phyloP scores from a whole-genome alignment of 345 rosid species.

The Rhodamnia rubescens region DNA sequence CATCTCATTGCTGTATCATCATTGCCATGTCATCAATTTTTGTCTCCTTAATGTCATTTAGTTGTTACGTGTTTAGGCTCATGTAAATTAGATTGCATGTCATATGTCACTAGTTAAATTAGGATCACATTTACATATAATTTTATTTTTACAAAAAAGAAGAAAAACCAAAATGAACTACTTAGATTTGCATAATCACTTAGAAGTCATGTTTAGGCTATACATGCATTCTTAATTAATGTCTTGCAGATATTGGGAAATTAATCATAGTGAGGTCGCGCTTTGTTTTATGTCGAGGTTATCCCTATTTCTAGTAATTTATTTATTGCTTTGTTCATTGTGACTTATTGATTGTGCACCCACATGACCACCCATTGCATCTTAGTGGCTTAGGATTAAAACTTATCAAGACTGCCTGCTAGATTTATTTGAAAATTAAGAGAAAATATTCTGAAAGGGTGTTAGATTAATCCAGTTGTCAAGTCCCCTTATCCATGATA shows the following conservation, averaged over 20 bases:
- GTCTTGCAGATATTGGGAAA: not conserved
- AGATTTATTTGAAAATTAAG: too few species aligned
- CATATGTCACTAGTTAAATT: not conserved
- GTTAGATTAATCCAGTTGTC: too few species aligned
- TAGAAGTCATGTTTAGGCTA: not conserved
- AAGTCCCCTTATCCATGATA: too few species aligned
- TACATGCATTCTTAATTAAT: not conserved
- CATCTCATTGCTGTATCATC: not conserved
- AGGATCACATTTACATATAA: not conserved
- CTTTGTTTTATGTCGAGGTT: not conserved
- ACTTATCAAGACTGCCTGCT: too few species aligned
- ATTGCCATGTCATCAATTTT: not conserved
- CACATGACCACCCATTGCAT: not conserved
- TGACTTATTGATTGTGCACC: not conserved
- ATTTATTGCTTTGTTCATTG: not conserved
- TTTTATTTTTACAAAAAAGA: not conserved
- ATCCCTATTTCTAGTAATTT: not conserved
- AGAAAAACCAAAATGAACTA: too few species aligned
- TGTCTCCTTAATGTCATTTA: not conserved
- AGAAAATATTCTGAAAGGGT: too few species aligned
- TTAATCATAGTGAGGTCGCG: not conserved
- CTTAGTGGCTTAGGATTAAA: not conserved
- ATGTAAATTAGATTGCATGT: not conserved
- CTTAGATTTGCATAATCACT: too few species aligned
- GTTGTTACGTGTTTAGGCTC: too few species aligned